A percentile compares a stretch with the other conserved stretches of the same genome.
Conservation (phyloP, 169 alveolate species). For the Plasmodium cynomolgi region DNA sequence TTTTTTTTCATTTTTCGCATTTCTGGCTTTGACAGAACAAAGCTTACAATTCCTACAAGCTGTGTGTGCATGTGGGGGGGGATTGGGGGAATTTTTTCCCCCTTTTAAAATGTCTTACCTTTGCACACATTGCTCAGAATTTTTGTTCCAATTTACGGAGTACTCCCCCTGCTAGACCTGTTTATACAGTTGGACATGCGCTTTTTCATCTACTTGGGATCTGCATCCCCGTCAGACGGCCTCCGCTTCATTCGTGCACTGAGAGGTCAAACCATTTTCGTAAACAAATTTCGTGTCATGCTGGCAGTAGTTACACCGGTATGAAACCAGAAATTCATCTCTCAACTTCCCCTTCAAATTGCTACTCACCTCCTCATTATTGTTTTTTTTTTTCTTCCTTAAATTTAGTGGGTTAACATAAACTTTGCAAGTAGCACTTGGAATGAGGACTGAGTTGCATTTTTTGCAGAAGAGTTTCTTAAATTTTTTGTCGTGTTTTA, state of each 20-base stretch:
- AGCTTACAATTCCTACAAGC: slow-evolving; percentile 27
- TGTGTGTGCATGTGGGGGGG: slow-evolving; percentile 21
- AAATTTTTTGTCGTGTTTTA: slow-evolving; percentile 62
- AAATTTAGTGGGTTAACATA: slow-evolving; percentile 54
- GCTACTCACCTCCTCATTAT: neutral
- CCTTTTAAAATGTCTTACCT: neutral
- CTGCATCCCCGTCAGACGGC: neutral
- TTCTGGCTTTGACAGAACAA: neutral
- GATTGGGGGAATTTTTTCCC: neutral
- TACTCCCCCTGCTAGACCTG: neutral
- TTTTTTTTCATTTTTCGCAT: slow-evolving; percentile 2
- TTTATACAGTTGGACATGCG: neutral
- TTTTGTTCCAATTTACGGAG: slow-evolving; percentile 25
- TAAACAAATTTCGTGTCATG: slow-evolving; percentile 63
- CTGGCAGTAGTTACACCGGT: slow-evolving; percentile 60
- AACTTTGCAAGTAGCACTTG: slow-evolving; percentile 66
- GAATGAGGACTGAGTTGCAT: slow-evolving; percentile 73
- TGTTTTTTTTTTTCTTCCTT: slow-evolving; percentile 23
- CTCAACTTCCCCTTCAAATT: slow-evolving; percentile 14
- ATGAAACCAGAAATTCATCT: slow-evolving; percentile 57
- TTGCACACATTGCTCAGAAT: neutral
- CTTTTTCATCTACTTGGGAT: neutral
- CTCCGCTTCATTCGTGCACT: neutral
- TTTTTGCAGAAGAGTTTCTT: slow-evolving; percentile 74
- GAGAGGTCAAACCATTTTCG: slow-evolving; percentile 9